These are phyloP conservation scores for Penicillium psychrosexuale DNA, from an alignment of 2,329 filamentous ascomycete species.

Conservation along the genomic window DNA sequence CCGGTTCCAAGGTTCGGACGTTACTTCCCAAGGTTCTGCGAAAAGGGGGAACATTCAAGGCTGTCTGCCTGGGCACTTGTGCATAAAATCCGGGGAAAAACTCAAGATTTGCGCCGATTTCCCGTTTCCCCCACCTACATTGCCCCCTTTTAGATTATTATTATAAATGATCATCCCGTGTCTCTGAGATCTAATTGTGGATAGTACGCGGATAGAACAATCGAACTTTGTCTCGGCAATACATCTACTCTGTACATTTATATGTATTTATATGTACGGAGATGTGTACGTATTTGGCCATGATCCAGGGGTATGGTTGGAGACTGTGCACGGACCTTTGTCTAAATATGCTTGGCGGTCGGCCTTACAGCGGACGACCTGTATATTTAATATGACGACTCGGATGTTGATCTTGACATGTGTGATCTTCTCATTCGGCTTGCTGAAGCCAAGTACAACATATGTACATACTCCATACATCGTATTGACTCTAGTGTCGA, in stretches of 20 bases:
- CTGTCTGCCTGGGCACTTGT: background rate
- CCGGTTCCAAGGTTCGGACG: background rate
- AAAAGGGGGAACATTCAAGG: background rate
- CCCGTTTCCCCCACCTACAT: background rate
- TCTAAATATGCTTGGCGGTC: conserved; percentile 1
- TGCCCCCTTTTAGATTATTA: background rate
- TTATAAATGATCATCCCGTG: background rate
- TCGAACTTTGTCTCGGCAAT: background rate
- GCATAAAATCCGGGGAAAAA: conserved; percentile 4
- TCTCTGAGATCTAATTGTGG: background rate
- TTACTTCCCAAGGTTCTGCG: background rate
- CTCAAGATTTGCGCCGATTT: background rate
- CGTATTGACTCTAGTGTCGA: background rate
- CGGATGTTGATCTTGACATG: background rate
- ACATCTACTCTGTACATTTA: background rate
- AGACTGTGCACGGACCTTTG: background rate
- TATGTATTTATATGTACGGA: too few species aligned
- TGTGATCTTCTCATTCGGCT: background rate
- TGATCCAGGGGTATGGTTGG: background rate
- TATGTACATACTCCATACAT: background rate
- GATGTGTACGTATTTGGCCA: background rate
- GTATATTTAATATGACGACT: background rate
- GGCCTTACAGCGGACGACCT: background rate
- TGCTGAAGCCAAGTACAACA: background rate
- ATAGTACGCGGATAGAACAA: background rate